phyloP scores from a whole-genome alignment of 2,329 filamentous ascomycete genomes.

The Cytospora leucostoma region DNA sequence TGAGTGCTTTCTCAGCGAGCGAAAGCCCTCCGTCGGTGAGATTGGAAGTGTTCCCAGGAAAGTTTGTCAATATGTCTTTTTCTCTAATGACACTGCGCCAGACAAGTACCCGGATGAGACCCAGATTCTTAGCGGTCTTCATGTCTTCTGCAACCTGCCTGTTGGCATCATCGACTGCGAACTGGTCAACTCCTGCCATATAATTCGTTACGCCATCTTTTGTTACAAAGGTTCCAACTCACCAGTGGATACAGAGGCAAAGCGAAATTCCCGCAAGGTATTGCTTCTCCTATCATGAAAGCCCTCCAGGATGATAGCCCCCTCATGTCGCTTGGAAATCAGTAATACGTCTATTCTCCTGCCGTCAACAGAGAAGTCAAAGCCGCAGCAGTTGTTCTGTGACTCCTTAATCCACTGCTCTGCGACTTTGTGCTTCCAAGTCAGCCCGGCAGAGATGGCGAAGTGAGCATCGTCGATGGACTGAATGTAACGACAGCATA shows the following conservation, averaged over 20 bases:
- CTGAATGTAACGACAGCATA: constrained; percentile 34
- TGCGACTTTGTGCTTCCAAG: neutral
- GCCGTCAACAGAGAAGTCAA: neutral
- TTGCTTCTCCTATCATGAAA: fast-evolving
- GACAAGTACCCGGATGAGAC: neutral
- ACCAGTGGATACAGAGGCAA: constrained; percentile 7
- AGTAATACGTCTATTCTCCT: fast-evolving
- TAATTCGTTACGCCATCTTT: neutral
- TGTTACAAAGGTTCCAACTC: neutral
- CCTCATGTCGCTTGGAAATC: neutral
- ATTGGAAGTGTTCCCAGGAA: too few relatives aligned
- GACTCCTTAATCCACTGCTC: neutral
- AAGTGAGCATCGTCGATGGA: constrained; percentile 35
- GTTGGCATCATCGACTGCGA: constrained; percentile 18
- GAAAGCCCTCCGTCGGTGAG: neutral
- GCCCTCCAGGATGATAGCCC: neutral
- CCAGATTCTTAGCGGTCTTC: constrained; percentile 5
- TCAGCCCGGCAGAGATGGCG: constrained; percentile 28
- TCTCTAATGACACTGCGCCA: neutral
- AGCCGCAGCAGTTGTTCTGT: constrained; percentile 20
- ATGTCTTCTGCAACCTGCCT: constrained; percentile 1
- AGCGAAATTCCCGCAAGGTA: neutral
- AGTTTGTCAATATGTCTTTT: too few relatives aligned
- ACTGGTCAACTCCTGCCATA: neutral
- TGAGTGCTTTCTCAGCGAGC: constrained; percentile 39